phyloP scores from a whole-genome alignment of 2,329 filamentous ascomycete species.

The Pyrenochaeta sp. region DNA sequence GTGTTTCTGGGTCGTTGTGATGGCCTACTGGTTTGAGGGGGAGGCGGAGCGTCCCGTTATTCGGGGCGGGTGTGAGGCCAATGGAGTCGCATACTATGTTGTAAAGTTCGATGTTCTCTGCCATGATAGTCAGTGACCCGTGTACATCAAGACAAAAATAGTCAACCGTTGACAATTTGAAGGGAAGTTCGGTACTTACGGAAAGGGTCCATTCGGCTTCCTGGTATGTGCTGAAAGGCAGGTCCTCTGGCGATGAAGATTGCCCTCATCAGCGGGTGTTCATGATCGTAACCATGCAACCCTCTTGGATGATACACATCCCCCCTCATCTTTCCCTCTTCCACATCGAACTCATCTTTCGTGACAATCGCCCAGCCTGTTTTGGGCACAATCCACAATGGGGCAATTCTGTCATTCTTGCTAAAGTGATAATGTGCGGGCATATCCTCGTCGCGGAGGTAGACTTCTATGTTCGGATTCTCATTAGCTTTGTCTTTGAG shows the following conservation, averaged over 20 bases:
- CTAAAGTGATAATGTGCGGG: conserved; percentile 91
- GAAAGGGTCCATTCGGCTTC: conserved; percentile 81
- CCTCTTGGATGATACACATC: conserved; percentile 80
- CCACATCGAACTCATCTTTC: conserved; percentile 78
- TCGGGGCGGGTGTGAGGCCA: conserved; percentile 74
- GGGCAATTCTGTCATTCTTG: conserved; percentile 87
- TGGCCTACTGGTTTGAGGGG: conserved; percentile 71
- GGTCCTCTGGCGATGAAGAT: conserved; percentile 94
- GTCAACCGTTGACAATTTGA: background rate
- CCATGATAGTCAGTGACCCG: conserved; percentile 33
- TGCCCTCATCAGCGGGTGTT: conserved; percentile 93
- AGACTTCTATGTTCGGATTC: conserved; percentile 81
- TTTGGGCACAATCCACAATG: conserved; percentile 92
- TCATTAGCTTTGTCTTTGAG: conserved; percentile 62
- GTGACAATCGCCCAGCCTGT: conserved; percentile 92
- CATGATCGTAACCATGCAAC: conserved; percentile 93
- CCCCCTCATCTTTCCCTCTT: conserved; percentile 69
- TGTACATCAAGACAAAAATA: background rate
- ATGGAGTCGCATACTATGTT: conserved; percentile 93
- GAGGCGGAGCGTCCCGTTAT: conserved; percentile 86
- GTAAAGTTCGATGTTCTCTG: conserved; percentile 94
- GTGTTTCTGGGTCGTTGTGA: conserved; percentile 62
- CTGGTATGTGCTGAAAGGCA: conserved; percentile 85
- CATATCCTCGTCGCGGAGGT: conserved; percentile 87
- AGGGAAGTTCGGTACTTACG: conserved; percentile 66